phyloP scores from a whole-genome alignment of 2,329 filamentous ascomycete genomes.

The Zymoseptoria ardabiliae region DNA sequence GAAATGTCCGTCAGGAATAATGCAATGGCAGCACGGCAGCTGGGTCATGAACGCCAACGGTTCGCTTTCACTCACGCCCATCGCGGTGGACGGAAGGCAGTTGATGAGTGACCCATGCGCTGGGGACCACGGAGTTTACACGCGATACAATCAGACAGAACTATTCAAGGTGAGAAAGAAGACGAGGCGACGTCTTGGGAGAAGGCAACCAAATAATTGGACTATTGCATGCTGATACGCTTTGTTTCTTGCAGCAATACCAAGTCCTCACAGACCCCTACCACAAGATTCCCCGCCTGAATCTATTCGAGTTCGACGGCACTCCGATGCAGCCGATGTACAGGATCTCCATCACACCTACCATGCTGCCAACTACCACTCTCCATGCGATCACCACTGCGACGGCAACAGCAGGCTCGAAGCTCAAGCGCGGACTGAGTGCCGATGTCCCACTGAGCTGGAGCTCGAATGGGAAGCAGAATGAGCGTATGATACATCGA shows the following conservation, averaged over 20 bases:
- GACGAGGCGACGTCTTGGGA: not conserved
- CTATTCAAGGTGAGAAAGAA: slow-evolving; percentile 48
- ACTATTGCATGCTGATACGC: not conserved
- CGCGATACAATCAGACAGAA: slow-evolving; percentile 60
- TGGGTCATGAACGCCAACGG: slow-evolving; percentile 52
- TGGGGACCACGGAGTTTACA: slow-evolving; percentile 50
- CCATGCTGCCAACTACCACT: slow-evolving; percentile 63
- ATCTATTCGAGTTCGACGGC: slow-evolving; percentile 58
- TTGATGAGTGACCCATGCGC: slow-evolving; percentile 58
- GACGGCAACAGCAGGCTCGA: slow-evolving; percentile 30
- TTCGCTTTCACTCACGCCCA: slow-evolving; percentile 52
- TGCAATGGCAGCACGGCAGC: slow-evolving; percentile 67
- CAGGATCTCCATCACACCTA: slow-evolving; percentile 53
- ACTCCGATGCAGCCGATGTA: slow-evolving; percentile 62
- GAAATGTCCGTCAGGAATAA: slow-evolving; percentile 55
- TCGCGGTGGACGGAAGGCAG: slow-evolving; percentile 60
- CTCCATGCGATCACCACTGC: slow-evolving; percentile 48
- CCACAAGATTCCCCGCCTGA: slow-evolving; percentile 54
- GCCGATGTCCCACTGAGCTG: slow-evolving; percentile 35
- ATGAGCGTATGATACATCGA: slow-evolving; percentile 27
- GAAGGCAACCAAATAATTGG: not conserved
- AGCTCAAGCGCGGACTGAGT: slow-evolving; percentile 20
- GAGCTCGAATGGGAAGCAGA: slow-evolving; percentile 26
- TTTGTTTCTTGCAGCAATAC: slow-evolving; percentile 34
- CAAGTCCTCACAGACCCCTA: slow-evolving; percentile 50